Percentiles rank a stretch among this genome's conserved stretches.
phyloP scores from a whole-genome alignment of 768 basidiomycete species.

The Daedalea quercina region DNA sequence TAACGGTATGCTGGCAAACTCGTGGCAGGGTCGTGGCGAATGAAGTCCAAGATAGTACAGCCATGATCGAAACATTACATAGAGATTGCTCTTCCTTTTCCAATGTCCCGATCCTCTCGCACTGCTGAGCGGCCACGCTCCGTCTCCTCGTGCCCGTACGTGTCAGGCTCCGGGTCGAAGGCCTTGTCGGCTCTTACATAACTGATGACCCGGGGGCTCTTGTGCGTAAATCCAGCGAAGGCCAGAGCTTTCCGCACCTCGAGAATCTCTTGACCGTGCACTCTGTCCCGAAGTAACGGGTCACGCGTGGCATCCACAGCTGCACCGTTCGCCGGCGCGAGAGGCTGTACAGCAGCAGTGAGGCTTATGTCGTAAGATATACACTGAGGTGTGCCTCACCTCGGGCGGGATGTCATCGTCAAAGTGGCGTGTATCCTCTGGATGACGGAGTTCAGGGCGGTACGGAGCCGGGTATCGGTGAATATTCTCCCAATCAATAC shows the following conservation, averaged over 20 bases:
- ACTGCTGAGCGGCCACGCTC: constrained; percentile 60
- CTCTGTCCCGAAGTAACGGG: constrained; percentile 78
- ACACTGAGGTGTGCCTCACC: constrained; percentile 34
- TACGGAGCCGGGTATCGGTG: constrained; percentile 84
- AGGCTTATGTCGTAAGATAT: not conserved
- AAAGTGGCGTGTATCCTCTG: constrained; percentile 91
- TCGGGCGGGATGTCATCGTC: constrained; percentile 91
- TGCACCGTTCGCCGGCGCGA: constrained; percentile 83
- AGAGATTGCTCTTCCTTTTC: constrained; percentile 78
- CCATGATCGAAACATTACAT: constrained; percentile 39
- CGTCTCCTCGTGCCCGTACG: constrained; percentile 37
- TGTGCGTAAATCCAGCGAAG: constrained; percentile 89
- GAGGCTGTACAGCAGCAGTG: constrained; percentile 43
- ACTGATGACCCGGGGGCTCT: constrained; percentile 73
- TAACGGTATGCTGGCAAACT: constrained; percentile 8
- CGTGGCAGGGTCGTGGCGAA: constrained; percentile 14
- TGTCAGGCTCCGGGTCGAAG: constrained; percentile 52
- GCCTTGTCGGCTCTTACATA: constrained; percentile 72
- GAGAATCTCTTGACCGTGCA: constrained; percentile 81
- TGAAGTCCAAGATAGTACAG: constrained; percentile 8
- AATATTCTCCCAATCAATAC: constrained; percentile 85
- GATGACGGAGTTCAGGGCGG: constrained; percentile 72
- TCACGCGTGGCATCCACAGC: constrained; percentile 83
- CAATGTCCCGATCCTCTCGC: constrained; percentile 54
- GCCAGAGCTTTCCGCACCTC: constrained; percentile 88